Evolutionary conservation across 805 yeast species (phyloP).

Genomic region (Pichia kluyveri): DNA sequence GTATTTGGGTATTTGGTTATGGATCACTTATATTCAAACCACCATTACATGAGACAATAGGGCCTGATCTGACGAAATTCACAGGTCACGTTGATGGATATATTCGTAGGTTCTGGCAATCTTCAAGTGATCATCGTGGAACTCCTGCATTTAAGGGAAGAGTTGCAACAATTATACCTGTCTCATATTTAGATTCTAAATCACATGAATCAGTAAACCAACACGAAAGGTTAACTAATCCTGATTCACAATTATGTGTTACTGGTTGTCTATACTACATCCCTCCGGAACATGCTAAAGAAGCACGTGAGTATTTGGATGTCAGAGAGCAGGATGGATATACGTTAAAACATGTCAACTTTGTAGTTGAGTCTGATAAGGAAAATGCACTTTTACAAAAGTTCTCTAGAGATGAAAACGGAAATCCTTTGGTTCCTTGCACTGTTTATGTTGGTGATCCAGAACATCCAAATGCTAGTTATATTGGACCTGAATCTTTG

Average conservation of each 20-base stretch:
- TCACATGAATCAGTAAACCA: background rate
- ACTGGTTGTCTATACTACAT: slow-evolving; percentile 85
- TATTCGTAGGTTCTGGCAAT: slow-evolving; percentile 85
- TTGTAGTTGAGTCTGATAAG: background rate
- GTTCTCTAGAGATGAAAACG: slow-evolving; percentile 25
- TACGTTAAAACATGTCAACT: slow-evolving; percentile 38
- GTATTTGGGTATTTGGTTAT: slow-evolving; percentile 1
- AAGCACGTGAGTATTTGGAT: slow-evolving; percentile 64
- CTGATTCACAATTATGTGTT: slow-evolving; percentile 22
- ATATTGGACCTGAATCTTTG: slow-evolving; percentile 71
- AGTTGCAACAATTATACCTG: slow-evolving; percentile 73
- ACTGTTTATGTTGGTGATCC: slow-evolving; percentile 62
- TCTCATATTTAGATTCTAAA: background rate
- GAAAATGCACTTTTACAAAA: slow-evolving; percentile 15
- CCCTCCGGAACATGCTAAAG: slow-evolving; percentile 49
- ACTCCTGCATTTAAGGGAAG: slow-evolving; percentile 82
- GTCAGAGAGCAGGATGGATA: slow-evolving; percentile 87
- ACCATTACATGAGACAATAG: slow-evolving; percentile 9
- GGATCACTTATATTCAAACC: background rate
- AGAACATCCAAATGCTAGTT: slow-evolving; percentile 48
- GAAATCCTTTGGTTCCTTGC: slow-evolving; percentile 38
- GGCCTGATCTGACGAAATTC: slow-evolving; percentile 22
- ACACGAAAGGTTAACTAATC: background rate
- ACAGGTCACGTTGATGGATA: slow-evolving; percentile 73
- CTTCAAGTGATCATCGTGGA: slow-evolving; percentile 84